Conservation (phyloP, 2,329 filamentous ascomycete species). For the Verticillium tricorpus region DNA sequence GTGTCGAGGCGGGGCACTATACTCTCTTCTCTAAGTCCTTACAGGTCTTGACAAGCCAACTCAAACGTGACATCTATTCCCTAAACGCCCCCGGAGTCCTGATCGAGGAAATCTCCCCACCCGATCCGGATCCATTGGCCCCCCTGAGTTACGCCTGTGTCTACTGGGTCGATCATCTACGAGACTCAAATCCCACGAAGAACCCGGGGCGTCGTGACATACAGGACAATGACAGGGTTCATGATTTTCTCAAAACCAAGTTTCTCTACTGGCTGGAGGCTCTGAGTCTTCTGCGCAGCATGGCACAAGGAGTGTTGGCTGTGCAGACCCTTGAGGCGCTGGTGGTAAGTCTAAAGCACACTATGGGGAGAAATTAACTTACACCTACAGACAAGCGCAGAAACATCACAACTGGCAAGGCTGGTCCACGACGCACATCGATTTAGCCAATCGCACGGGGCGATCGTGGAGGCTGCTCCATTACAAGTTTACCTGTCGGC, state of each 20-base stretch:
- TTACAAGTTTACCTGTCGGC: constrained; percentile 23
- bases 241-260: constrained; percentile 24
- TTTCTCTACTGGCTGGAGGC: constrained; percentile 34
- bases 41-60: neutral
- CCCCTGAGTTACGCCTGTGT: too few species aligned
- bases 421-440: constrained; percentile 20
- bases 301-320: constrained; percentile 13
- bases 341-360: constrained; percentile 7
- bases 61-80: neutral
- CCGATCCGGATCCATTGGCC: too few species aligned
- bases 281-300: constrained; percentile 23
- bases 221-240: constrained; percentile 15
- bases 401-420: constrained; percentile 5
- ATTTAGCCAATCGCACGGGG: constrained; percentile 17
- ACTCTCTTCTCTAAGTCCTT: neutral
- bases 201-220: too few species aligned
- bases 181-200: too few species aligned
- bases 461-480: constrained; percentile 16
- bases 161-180: too few species aligned
- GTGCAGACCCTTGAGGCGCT: constrained; percentile 11
- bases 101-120: too few species aligned
- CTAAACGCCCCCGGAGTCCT: too few species aligned
- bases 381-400: constrained; percentile 2
- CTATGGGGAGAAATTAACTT: neutral
- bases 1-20: neutral